Base-by-base conservation (phyloP, 176 grass and related monocot species). In the Aegilops bicornis region DNA sequence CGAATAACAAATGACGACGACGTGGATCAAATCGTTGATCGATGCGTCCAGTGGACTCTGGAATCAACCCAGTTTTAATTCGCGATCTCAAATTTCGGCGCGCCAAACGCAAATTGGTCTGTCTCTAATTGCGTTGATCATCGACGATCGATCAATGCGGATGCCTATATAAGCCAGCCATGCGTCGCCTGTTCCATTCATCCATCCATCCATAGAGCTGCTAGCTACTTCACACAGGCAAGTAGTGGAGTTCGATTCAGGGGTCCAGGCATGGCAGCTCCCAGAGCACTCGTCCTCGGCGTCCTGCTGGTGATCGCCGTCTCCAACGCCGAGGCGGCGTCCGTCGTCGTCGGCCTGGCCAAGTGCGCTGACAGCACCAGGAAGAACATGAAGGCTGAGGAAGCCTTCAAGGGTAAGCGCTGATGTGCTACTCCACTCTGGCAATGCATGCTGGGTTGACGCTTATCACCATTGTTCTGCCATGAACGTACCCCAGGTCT, bases 311-410 rank as follows among this genome's bases (percentile, higher is more conserved):
- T 24, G 16, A 3, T 54, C 8, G 45, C 27, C 73, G 4, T 76
- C 45, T 16, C 45, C 45, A 31, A 54, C 19, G 27, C 45, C 1
- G 45, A 76, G 15, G 25, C 73, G 45, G 8, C 7, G 15, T 76
- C 45, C 2, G 73, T 76, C 0, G 73, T 76, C 15, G 73, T 76
- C 24, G 73, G 73, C 45, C 25, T 32, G 45, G 73, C 45, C 45
- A 76, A 76, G 16, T 76, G 73, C 73, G 73, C 73, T 8, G 73
- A 76, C 45, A 54, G 73, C 73, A 52, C 73, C 42, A 52, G 73
- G 73, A 76, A 76, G 45, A 76, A 76, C 45, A 54, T 76, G 1
- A 32, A 54, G 16, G 25, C 73, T 16, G 73, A 32, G 42, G 73
- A 76, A 31, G 73, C 73, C 10, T 76, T 76, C 45, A 76, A 76